Percentiles rank a stretch among this genome's conserved stretches.
phyloP scores from a whole-genome alignment of 371 early-diverging fungal species.

The Entomophthora muscae region DNA sequence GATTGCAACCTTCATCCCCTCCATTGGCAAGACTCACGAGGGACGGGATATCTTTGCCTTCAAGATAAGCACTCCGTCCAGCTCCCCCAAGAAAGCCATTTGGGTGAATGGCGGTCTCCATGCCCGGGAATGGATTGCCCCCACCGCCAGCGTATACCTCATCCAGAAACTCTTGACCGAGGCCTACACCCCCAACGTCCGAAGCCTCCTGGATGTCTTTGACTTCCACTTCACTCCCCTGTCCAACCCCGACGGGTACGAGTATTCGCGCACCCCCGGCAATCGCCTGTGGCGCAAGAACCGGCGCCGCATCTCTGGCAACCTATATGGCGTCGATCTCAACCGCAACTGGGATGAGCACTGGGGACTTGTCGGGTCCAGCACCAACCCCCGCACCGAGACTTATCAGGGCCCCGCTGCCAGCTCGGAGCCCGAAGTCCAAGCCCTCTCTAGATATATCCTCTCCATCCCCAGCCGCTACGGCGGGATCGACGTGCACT shows the following conservation, averaged over 20 bases:
- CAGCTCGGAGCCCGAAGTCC: conserved; percentile 31
- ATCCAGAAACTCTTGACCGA: conserved; percentile 2
- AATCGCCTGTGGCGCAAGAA: conserved; percentile 43
- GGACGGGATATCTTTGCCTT: conserved; percentile 7
- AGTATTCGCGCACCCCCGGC: conserved; percentile 20
- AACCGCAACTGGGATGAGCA: conserved; percentile 33
- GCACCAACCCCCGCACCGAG: conserved; percentile 23
- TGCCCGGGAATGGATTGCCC: conserved; percentile 10
- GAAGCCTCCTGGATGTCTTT: conserved; percentile 15
- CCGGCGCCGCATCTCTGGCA: conserved; percentile 15
- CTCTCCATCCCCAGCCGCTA: conserved; percentile 21
- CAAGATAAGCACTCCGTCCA: neutral
- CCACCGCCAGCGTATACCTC: conserved; percentile 4
- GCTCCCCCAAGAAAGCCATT: neutral
- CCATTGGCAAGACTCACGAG: conserved; percentile 6
- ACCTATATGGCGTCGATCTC: conserved; percentile 20
- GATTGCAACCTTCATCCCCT: conserved; percentile 5
- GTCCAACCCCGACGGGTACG: conserved; percentile 41
- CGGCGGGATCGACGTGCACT: conserved; percentile 37
- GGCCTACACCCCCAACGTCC: neutral
- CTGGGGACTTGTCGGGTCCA: conserved; percentile 34
- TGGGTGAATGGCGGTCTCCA: conserved; percentile 2
- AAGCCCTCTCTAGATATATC: conserved; percentile 26
- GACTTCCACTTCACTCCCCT: conserved; percentile 32
- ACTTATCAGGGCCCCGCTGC: conserved; percentile 32